Conservation (phyloP, 345 rosid genomes). For the Theobroma cacao region DNA sequence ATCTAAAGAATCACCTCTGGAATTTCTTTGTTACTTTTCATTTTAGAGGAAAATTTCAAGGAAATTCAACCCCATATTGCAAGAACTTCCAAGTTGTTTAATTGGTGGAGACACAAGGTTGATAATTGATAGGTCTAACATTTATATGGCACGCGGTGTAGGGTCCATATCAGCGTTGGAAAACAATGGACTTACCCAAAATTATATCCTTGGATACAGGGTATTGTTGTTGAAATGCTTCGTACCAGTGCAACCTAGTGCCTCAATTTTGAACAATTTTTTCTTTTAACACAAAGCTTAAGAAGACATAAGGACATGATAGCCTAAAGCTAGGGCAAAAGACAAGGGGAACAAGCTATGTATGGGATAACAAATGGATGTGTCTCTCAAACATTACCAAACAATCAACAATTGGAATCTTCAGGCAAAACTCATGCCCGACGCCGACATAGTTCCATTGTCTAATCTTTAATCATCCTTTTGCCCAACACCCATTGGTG, state of each 20-base stretch:
- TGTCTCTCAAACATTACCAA: neutral
- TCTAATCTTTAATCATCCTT: neutral
- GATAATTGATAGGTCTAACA: constrained; percentile 22
- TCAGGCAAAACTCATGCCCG: neutral
- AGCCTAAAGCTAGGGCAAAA: neutral
- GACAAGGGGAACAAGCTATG: neutral
- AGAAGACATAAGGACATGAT: neutral
- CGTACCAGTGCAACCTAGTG: neutral
- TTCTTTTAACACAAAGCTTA: no score
- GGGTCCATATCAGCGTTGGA: constrained; percentile 7
- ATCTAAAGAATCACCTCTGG: neutral
- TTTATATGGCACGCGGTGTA: constrained; percentile 9
- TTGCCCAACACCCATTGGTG: neutral
- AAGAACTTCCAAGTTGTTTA: neutral
- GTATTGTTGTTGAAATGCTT: neutral
- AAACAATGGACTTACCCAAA: constrained; percentile 9
- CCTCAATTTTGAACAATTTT: neutral
- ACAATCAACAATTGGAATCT: neutral
- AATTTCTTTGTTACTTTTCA: neutral
- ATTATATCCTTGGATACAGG: neutral
- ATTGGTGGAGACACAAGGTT: constrained; percentile 10
- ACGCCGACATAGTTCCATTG: neutral
- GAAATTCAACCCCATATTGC: neutral
- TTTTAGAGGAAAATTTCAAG: neutral
- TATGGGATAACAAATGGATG: neutral